Base-by-base conservation (phyloP, 2,329 filamentous ascomycete genomes). In the Plenodomus biglobosus region DNA sequence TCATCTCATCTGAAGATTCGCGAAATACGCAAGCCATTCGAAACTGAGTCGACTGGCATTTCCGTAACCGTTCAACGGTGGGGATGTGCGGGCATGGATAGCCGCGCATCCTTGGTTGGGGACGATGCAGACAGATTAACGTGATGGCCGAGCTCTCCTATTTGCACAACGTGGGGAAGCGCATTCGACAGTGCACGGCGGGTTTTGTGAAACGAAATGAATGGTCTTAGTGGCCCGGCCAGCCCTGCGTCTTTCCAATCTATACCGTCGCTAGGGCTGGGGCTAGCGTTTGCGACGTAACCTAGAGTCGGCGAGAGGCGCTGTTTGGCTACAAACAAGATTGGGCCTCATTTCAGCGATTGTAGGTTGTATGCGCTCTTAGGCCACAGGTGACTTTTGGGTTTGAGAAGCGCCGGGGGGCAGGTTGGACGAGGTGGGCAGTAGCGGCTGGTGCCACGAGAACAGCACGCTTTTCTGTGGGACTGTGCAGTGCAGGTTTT, bases 281-380 rank as follows among this genome's bases (percentile, higher is more conserved):
- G 15, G 27, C 27, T 32, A 32, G 15, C 27, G 27, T 32, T 32
- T 32, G 27, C 47, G 48, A 53, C 55, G 53, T 59, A 48, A 57
- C 53, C 4, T 36, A 36, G 34, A 18, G 32, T 20, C 37, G 41
- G 40, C 35, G 42, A 43, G 42, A 50, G 54, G 44, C 34, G 40
- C 36, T 53, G 46, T 30, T 48, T 52, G 52, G 39, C 42, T 45
- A 40, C 48, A 56, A 59, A 59, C 54, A 56, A 64, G 54, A 57
- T 58, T 62, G 8, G 27, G 11, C 27, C 13, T 32, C 27, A 32
- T 32, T 32, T 32, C 7, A n/a, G n/a, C n/a, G n/a, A n/a, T n/a
- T n/a, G 6, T 15, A 32, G 6, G 22, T 10, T 5, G 22, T 24
- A 24, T 24, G 22, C 22, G 22, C 22, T 24, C 22, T 32, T 6